These are phyloP conservation scores for Trichophyton verrucosum DNA, from an alignment of 2,329 filamentous ascomycete species.

Conservation along the genomic window DNA sequence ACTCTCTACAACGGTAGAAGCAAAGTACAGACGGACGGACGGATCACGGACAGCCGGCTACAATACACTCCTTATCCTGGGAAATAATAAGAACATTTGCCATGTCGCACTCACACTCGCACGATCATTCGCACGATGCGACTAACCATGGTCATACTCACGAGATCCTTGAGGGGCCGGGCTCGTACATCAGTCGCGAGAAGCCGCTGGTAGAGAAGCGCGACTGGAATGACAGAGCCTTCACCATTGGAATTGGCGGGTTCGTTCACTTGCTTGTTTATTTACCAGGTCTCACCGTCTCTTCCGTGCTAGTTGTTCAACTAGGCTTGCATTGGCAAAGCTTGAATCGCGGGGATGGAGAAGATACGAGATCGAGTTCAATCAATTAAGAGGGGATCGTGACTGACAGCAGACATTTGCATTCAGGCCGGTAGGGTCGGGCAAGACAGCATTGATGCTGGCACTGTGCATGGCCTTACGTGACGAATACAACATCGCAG, in stretches of 20 bases:
- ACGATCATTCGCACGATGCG: conserved; percentile 48
- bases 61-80: neutral
- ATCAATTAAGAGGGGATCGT: neutral
- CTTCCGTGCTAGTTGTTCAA: neutral
- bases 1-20: neutral
- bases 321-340: conserved; percentile 3
- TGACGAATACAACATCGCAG: conserved; percentile 70
- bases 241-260: conserved; percentile 97
- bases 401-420: neutral
- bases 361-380: neutral
- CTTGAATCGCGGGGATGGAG: neutral
- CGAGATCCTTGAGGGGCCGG: conserved; percentile 87
- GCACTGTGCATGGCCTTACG: conserved; percentile 78
- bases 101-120: conserved; percentile 21
- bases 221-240: conserved; percentile 77
- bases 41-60: neutral
- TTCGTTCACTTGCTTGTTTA: conserved; percentile 33
- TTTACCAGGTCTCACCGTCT: neutral
- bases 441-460: conserved; percentile 95
- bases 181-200: conserved; percentile 77
- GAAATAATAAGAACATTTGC: neutral
- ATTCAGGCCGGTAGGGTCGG: conserved; percentile 77
- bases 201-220: conserved; percentile 86
- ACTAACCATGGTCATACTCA: conserved; percentile 79
- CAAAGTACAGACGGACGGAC: too few relatives aligned